phyloP scores from a whole-genome alignment of 768 basidiomycete species.

The Boletus subparvulus region DNA sequence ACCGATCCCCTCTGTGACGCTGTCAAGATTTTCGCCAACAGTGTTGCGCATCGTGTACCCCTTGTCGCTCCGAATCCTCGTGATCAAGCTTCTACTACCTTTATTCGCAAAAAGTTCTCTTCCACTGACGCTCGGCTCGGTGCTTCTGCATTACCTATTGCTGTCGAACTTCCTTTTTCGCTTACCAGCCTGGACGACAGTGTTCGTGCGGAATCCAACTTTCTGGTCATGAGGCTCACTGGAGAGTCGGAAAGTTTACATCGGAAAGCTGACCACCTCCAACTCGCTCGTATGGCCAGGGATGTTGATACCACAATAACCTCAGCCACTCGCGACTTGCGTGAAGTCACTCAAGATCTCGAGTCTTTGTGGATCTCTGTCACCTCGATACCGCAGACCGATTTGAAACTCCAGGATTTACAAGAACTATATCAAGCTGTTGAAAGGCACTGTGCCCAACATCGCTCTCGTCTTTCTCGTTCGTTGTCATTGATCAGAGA shows the following conservation, averaged over 20 bases:
- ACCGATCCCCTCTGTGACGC: conserved; percentile 40
- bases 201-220: conserved; percentile 68
- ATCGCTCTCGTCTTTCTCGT: conserved; percentile 41
- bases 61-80: conserved; percentile 47
- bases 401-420: conserved; percentile 37
- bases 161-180: conserved; percentile 54
- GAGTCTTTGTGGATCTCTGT: conserved; percentile 38
- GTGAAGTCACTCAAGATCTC: conserved; percentile 41
- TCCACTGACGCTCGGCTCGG: conserved; percentile 36
- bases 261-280: conserved; percentile 47
- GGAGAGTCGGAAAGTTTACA: conserved; percentile 53
- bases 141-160: conserved; percentile 30
- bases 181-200: conserved; percentile 57
- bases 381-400: conserved; percentile 24
- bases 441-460: conserved; percentile 34
- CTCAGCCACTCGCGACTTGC: conserved; percentile 39
- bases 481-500: conserved; percentile 56
- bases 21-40: conserved; percentile 49
- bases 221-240: conserved; percentile 61
- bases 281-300: conserved; percentile 53
- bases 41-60: conserved; percentile 51
- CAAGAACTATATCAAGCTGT: conserved; percentile 36
- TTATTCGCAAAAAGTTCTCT: conserved; percentile 37
- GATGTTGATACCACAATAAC: conserved; percentile 47
- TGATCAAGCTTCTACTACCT: conserved; percentile 13